A percentile compares a stretch with the other conserved stretches of the same genome.
Conservation (phyloP, 352 stramenopile genomes). For the Pythium rhizo-oryzae region DNA sequence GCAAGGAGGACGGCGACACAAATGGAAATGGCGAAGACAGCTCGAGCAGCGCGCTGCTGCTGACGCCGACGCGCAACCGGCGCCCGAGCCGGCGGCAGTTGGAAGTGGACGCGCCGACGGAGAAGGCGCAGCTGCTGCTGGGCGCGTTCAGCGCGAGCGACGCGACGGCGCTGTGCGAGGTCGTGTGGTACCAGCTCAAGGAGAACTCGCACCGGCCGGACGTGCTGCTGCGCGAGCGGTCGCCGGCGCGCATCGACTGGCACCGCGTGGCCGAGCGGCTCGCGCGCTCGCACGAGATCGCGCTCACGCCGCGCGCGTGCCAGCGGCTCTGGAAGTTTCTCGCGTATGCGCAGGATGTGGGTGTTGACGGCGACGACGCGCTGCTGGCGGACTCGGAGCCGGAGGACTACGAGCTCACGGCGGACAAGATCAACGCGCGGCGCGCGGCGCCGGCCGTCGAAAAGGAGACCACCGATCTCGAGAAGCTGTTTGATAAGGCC, state of each 20-base stretch:
- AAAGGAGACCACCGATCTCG: neutral
- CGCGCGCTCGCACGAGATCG: conserved; percentile 39
- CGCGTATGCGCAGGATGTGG: conserved; percentile 47
- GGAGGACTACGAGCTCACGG: conserved; percentile 46
- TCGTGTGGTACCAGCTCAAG: conserved; percentile 56
- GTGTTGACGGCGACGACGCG: conserved; percentile 16
- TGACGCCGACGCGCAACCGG: conserved; percentile 24
- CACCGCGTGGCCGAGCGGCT: conserved; percentile 44
- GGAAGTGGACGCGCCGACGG: conserved; percentile 6
- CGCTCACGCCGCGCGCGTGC: conserved; percentile 41
- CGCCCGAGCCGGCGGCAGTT: conserved; percentile 26
- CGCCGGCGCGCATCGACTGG: conserved; percentile 56
- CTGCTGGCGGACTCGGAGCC: conserved; percentile 54
- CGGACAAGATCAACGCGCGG: conserved; percentile 21
- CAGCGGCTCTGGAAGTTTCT: conserved; percentile 78
- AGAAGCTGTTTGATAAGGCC: neutral
- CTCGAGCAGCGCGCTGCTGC: neutral
- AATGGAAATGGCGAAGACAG: no score
- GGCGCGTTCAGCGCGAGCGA: conserved; percentile 51
- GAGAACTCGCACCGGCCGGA: conserved; percentile 40
- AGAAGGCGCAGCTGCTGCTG: conserved; percentile 32
- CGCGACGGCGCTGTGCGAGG: conserved; percentile 58
- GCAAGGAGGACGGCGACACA: no score
- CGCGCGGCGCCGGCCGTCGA: neutral
- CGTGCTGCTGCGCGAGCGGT: conserved; percentile 45